Base-by-base conservation (phyloP, 2,329 filamentous ascomycete genomes). In the Aspergillus pseudoglaucus region DNA sequence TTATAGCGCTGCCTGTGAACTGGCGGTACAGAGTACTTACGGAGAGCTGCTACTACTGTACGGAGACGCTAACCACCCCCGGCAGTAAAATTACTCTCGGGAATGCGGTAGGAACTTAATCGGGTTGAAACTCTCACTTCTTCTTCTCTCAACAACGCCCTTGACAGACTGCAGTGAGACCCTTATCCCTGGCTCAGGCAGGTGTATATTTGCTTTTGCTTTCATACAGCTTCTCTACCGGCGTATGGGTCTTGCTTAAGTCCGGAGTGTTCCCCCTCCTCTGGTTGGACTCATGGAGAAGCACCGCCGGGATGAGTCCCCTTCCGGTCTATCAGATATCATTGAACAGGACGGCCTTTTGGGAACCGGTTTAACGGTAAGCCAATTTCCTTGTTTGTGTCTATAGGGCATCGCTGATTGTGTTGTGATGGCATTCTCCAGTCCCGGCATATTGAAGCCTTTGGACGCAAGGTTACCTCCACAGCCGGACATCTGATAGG, bases 381-480 rank as follows among this genome's bases (percentile, higher is more conserved):
- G 54, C 47, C 53, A 56, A 50, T 47, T 48, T 43, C 51, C 45
- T 46, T 38, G 37, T 42, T 42, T 35, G 43, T 38, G 25, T 12
- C 25, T 30, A 30, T 10, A 3, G 9, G 9, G 1, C 25, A 41
- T 53, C 38, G 53, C 48, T 58, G 50, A 59, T 53, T 27, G 2
- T 10, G 10, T 39, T 45, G 41, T 30, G 39, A 42, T 15, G 25
- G 32, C 22, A 47, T 40, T 44, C 38, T 35, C 45, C 58, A 95
- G 90, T 83, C 88, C 47, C 86, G 89, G 60, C 88, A 93, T 55
- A 75, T 97, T 59, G 90, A 96, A 73, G 87, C 88, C 47, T 96
- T 98, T 70, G 83, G 90, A 57, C 84, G 91, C 64, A 98, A 96
- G 72, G 90, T 97, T 53, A 93, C 90, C 25, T 89, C 89, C 23